phyloP scores from a whole-genome alignment of 2,329 filamentous ascomycete genomes.

The Diaporthe citriasiana region DNA sequence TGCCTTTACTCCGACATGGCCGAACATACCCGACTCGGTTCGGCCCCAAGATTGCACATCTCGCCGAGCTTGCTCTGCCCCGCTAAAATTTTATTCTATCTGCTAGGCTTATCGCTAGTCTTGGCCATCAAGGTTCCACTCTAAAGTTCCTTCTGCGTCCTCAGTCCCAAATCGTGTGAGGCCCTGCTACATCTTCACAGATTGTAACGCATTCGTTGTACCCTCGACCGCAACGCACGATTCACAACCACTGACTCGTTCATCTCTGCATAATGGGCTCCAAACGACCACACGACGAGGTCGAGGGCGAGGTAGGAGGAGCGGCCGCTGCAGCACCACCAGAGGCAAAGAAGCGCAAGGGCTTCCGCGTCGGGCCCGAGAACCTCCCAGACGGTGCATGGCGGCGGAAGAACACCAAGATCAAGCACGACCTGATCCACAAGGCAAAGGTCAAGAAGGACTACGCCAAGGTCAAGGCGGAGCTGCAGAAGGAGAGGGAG shows the following conservation, averaged over 20 bases:
- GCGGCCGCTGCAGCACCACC: constrained; percentile 51
- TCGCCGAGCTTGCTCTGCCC: constrained; percentile 27
- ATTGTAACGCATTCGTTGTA: too few relatives aligned
- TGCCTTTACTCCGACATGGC: constrained; percentile 39
- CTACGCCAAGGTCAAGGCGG: constrained; percentile 87
- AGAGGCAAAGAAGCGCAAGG: constrained; percentile 71
- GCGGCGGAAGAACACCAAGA: constrained; percentile 84
- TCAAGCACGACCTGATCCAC: constrained; percentile 89
- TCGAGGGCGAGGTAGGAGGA: constrained; percentile 58
- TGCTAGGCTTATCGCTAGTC: constrained; percentile 6
- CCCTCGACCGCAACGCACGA: background rate
- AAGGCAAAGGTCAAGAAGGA: constrained; percentile 95
- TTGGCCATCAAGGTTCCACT: constrained; percentile 41
- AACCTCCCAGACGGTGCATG: constrained; percentile 93
- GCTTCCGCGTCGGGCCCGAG: constrained; percentile 88
- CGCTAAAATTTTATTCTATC: constrained; percentile 20
- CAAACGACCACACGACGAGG: constrained; percentile 67
- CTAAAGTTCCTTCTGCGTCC: background rate
- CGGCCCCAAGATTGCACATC: constrained; percentile 19
- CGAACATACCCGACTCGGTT: constrained; percentile 42
- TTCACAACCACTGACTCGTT: too few relatives aligned
- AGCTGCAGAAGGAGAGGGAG: constrained; percentile 50
- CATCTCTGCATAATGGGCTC: constrained; percentile 62
- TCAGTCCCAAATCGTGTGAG: background rate
- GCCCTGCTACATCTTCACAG: background rate